phyloP scores from a whole-genome alignment of 495 filamentous ascomycete species.

The Penicillium taxi region DNA sequence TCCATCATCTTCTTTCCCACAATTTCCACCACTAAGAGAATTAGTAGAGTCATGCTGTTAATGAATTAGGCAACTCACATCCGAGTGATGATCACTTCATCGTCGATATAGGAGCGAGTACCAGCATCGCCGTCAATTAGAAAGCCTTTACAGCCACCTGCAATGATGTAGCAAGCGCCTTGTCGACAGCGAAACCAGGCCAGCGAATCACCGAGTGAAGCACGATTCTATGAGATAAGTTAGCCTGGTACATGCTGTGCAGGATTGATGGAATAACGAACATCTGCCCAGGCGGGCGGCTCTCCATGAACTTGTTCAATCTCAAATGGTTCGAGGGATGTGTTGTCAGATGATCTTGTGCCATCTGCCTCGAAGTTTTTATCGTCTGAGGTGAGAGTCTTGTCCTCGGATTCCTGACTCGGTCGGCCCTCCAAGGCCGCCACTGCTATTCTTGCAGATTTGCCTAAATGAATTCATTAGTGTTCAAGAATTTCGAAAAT shows the following conservation, averaged over 20 bases:
- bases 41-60: constrained; percentile 11
- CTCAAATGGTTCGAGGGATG: too few relatives aligned
- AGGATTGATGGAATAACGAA: constrained; percentile 6
- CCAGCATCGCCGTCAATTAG: constrained; percentile 54
- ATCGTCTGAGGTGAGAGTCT: too few relatives aligned
- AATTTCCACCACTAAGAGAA: constrained; percentile 45
- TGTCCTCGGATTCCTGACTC: too few relatives aligned
- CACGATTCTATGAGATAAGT: constrained; percentile 34
- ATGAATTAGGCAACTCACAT: constrained; percentile 41
- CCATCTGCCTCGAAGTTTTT: too few relatives aligned
- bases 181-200: constrained; percentile 59
- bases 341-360: too few relatives aligned
- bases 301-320: constrained; percentile 21
- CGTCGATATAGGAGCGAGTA: constrained; percentile 49
- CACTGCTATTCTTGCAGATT: too few relatives aligned
- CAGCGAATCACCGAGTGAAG: constrained; percentile 58
- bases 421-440: too few relatives aligned
- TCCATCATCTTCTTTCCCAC: constrained; percentile 30
- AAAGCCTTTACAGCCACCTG: constrained; percentile 32
- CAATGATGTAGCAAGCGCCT: constrained; percentile 48
- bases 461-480: too few relatives aligned
- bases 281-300: constrained; percentile 53
- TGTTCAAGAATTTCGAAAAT: too few relatives aligned
- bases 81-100: constrained; percentile 58
- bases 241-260: background rate